phyloP scores from a whole-genome alignment of 257 asterid species.

The Solanum lycopersicoides region DNA sequence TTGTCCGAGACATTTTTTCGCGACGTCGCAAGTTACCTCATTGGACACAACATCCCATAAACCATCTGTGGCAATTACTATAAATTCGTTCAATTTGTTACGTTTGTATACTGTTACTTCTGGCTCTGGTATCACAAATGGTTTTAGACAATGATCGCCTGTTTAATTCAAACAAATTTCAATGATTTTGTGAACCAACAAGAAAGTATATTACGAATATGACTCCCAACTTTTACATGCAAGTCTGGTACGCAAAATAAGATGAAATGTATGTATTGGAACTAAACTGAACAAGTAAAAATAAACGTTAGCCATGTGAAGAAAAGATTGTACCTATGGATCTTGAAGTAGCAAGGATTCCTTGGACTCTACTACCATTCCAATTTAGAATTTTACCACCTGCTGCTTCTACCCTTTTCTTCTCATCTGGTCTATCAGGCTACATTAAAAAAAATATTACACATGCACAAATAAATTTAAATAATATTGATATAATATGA shows the following conservation, averaged over 20 bases:
- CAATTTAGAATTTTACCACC: constrained; percentile 35
- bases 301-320: no score
- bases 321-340: constrained; percentile 24
- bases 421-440: constrained; percentile 60
- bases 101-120: constrained; percentile 32
- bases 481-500: not conserved
- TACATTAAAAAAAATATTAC: not conserved
- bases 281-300: no score
- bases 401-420: constrained; percentile 45
- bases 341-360: constrained; percentile 46
- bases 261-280: not conserved
- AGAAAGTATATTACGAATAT: no score
- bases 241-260: not conserved
- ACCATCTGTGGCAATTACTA: constrained; percentile 53
- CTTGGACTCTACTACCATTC: constrained; percentile 45
- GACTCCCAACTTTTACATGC: not conserved
- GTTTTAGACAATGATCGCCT: constrained; percentile 38
- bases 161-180: not conserved
- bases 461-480: not conserved
- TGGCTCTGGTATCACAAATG: constrained; percentile 33
- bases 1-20: constrained; percentile 17
- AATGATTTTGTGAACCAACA: not conserved
- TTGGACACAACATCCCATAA: constrained; percentile 54
- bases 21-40: constrained; percentile 29
- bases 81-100: constrained; percentile 30